Base-by-base conservation (phyloP, 768 basidiomycete genomes). In the Termitomyces heimii region DNA sequence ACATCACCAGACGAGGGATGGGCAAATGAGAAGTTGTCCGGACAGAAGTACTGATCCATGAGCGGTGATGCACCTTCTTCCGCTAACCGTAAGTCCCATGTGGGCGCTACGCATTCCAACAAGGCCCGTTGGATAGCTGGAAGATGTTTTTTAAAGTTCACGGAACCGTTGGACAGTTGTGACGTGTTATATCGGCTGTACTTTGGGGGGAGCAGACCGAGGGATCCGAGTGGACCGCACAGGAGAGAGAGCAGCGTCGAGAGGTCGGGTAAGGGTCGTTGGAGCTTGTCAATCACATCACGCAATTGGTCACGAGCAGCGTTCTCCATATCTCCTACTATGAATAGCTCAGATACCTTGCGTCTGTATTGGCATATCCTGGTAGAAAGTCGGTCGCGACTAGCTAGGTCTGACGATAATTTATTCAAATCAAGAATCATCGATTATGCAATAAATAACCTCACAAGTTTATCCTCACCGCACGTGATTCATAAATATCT, bases 11-110 rank as follows among this genome's bases (percentile, higher is more conserved):
- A 80, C 6, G 73, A 65, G 9, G 75, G 58, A 9, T 75, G 75
- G 2, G 84, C 72, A 61, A 78, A 83, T 14, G 73, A 77, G 65
- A 85, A 82, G 22, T 71, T 64, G 63, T 84, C 81, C 5, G 92
- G 92, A 64, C 82, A 84, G 65, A 94, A 93, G 68, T 85, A 92
- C 58, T 86, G 84, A 40, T 84, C 78, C 1, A 84, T 62, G 18
- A 92, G 68, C 2, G 67, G 52, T 13, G 69, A 69, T 12, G 74
- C 71, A 24, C 77, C 67, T 35, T 82, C 70, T 56, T 85, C 78
- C n/a, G 71, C 67, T 40, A 94, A 73, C 4, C 67, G 57, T 1
- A 72, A 63, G 39, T 82, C 79, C 91, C 92, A 96, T 34, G 81
- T 79, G 0, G 90, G 89, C 4, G 84, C 67, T 50, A 92, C 74